phyloP scores from a whole-genome alignment of 108 stramenopile genomes.

The Cyclotella atomus region DNA sequence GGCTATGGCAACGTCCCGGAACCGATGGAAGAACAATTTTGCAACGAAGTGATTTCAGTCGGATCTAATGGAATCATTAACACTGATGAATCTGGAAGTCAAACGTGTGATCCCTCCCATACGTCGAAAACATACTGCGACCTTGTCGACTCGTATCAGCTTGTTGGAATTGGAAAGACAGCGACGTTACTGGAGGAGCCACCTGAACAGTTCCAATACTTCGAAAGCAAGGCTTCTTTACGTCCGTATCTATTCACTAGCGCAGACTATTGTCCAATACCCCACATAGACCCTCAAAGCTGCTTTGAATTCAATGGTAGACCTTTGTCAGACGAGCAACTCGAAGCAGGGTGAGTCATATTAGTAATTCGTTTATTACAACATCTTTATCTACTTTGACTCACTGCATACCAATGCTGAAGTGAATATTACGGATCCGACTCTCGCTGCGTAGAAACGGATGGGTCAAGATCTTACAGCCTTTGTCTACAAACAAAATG shows the following conservation, averaged over 20 bases:
- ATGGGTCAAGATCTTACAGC: constrained; percentile 42
- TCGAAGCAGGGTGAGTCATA: constrained; percentile 17
- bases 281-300: constrained; percentile 40
- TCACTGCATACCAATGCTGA: not conserved
- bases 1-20: constrained; percentile 55
- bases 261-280: constrained; percentile 51
- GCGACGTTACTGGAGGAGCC: constrained; percentile 26
- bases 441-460: constrained; percentile 46
- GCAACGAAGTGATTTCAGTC: constrained; percentile 48
- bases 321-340: constrained; percentile 29
- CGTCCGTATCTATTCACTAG: constrained; percentile 43
- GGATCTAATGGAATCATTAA: constrained; percentile 21
- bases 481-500: constrained; percentile 46
- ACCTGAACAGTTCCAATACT: constrained; percentile 45
- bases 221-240: constrained; percentile 23
- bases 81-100: constrained; percentile 16
- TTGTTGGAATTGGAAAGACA: constrained; percentile 36
- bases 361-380: not conserved
- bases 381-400: too few relatives aligned
- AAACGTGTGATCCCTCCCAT: constrained; percentile 53
- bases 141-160: constrained; percentile 31
- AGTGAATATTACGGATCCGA: constrained; percentile 44
- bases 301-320: constrained; percentile 31
- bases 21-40: constrained; percentile 65
- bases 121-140: constrained; percentile 52